Evolutionary conservation across 2,329 filamentous ascomycete genomes (phyloP), one percentile per base, ranked within the genome.

Genomic region (Elsinoe arachidis): DNA sequence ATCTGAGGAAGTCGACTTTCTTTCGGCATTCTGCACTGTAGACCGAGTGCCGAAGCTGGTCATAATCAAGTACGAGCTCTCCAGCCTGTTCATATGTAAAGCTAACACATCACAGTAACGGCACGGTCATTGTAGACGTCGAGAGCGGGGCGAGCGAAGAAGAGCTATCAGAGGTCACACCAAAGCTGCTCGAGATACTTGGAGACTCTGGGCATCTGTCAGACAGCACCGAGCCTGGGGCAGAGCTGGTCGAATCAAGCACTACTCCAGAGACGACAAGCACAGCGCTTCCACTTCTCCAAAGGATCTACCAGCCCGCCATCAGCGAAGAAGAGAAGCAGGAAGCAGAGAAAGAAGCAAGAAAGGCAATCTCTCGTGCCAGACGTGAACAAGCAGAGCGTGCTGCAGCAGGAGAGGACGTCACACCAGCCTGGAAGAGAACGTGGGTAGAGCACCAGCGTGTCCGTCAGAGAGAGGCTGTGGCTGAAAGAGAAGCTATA

Each of bases 11-110:
- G 90, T 90, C 9, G 84, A 81, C 5, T 95, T 90, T 66, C 77
- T 97, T 12, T 81, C 85, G 9, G 88, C 88, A 46, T 88, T 96
- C 65, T 95, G 89, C 65, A 88, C 89, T 0, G 75, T 96, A n/a
- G 80, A 82, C 1, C 83, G 83, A 63, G 83, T 83, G n/a, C 91
- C 92, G 0, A 87, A 87, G 1, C 73, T 96, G 7, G 80, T 96
- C 14, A 76, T 95, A 17, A 91, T 96, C 64, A 30, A 35, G 55
- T 49, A 49, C 7, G 19, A n/a, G 21, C 37, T 26, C 10, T 4
- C 23, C 34, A 6, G 3, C 3, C 6, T 17, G n/a, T 12, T 19
- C 5, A 23, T 3, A 9, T 26, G 19, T 19, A 6, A 9, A 44
- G 19, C 53, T 56, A 34, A 56, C 39, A 30, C 23, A 37, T 37